Evolutionary conservation across 2,329 filamentous ascomycete species (phyloP).

Genomic region (Stagonosporopsis vannaccii): DNA sequence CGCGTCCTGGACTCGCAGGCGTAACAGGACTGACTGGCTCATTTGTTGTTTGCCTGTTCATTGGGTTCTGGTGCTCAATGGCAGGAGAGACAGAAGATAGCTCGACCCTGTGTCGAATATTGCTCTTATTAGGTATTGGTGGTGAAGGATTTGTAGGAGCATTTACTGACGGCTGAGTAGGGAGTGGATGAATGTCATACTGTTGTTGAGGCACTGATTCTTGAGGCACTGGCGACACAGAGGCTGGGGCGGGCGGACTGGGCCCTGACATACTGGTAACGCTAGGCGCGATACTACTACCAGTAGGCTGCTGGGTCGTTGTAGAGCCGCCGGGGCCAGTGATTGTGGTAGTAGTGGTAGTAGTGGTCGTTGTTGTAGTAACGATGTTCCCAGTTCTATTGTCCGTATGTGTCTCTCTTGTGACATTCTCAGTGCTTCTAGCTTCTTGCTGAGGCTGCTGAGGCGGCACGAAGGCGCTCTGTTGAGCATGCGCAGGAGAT

Average conservation of each 20-base stretch:
- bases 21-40: slow-evolving; percentile 34
- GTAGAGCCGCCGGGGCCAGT: slow-evolving; percentile 45
- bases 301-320: slow-evolving; percentile 41
- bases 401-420: slow-evolving; percentile 42
- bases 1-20: slow-evolving; percentile 37
- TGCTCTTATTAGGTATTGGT: slow-evolving; percentile 46
- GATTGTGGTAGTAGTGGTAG: slow-evolving; percentile 46
- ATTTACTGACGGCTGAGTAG: slow-evolving; percentile 23
- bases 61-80: slow-evolving; percentile 43
- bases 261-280: slow-evolving; percentile 45
- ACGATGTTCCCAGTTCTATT: slow-evolving; percentile 43
- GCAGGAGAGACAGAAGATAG: slow-evolving; percentile 44
- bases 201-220: slow-evolving; percentile 7
- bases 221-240: slow-evolving; percentile 19
- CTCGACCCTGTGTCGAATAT: slow-evolving; percentile 46
- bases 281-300: slow-evolving; percentile 27
- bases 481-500: slow-evolving; percentile 1
- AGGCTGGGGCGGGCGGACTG: slow-evolving; percentile 42
- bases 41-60: slow-evolving; percentile 32
- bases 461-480: slow-evolving; percentile 4
- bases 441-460: slow-evolving; percentile 1
- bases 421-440: slow-evolving; percentile 36
- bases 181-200: slow-evolving; percentile 15
- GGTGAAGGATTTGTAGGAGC: slow-evolving; percentile 30
- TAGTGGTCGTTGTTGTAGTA: slow-evolving; percentile 47